Evolutionary conservation across 768 basidiomycete genomes (phyloP).

Genomic region (Collybia sp.): DNA sequence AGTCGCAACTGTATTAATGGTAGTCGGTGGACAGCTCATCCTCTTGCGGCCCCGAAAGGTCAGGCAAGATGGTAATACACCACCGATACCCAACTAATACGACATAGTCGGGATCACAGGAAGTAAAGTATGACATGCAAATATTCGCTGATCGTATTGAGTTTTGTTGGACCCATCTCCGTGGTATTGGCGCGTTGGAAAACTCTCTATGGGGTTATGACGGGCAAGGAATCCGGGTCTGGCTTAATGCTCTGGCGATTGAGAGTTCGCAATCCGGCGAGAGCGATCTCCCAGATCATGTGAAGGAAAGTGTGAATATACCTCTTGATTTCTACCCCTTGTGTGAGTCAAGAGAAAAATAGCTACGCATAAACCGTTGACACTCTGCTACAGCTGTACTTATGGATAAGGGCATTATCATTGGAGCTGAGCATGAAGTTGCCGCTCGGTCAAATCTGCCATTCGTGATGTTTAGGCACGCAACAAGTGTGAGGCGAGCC

Average conservation of each 20-base stretch:
- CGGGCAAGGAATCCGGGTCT: slow-evolving; percentile 82
- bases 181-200: slow-evolving; percentile 88
- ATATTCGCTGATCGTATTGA: slow-evolving; percentile 96
- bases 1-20: slow-evolving; percentile 93
- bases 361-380: slow-evolving; percentile 4
- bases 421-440: slow-evolving; percentile 90
- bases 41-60: slow-evolving; percentile 88
- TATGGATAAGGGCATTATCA: slow-evolving; percentile 99
- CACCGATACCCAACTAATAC: neutral
- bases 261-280: slow-evolving; percentile 49
- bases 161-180: slow-evolving; percentile 97
- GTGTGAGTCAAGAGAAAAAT: slow-evolving; percentile 49
- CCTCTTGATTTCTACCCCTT: slow-evolving; percentile 93
- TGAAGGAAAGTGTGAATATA: slow-evolving; percentile 93
- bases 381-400: slow-evolving; percentile 64
- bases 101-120: slow-evolving; percentile 69
- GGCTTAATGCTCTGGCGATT: slow-evolving; percentile 93
- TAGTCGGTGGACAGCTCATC: slow-evolving; percentile 89
- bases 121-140: slow-evolving; percentile 97
- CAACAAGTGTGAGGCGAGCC: slow-evolving; percentile 86
- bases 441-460: slow-evolving; percentile 70
- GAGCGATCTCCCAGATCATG: slow-evolving; percentile 35
- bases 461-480: slow-evolving; percentile 88
- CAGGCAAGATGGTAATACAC: neutral
- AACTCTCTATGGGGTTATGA: slow-evolving; percentile 99